Evolutionary conservation across 352 stramenopile species (phyloP).

Genomic region (Phytopythium kandeliae): DNA sequence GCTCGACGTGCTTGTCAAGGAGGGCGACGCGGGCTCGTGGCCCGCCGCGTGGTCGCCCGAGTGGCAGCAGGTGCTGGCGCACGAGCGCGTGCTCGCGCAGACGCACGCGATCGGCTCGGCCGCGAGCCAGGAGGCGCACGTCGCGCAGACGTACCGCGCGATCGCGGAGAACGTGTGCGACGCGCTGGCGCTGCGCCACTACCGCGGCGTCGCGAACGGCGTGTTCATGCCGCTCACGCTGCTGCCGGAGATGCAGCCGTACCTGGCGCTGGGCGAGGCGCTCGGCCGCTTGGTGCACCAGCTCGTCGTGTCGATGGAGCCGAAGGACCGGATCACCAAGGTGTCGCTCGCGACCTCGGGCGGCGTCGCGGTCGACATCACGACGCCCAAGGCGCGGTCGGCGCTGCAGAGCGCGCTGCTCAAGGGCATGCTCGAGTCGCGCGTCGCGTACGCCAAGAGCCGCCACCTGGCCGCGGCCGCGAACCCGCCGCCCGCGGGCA

Average conservation of each 20-base stretch:
- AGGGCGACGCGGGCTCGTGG: constrained; percentile 2
- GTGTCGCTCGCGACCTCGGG: constrained; percentile 58
- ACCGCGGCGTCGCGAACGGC: constrained; percentile 74
- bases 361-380: constrained; percentile 71
- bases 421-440: constrained; percentile 64
- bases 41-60: constrained; percentile 18
- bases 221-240: constrained; percentile 80
- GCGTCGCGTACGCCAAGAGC: not conserved
- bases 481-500: constrained; percentile 10
- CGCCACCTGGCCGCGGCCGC: not conserved
- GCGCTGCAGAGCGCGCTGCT: constrained; percentile 68
- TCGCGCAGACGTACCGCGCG: constrained; percentile 59
- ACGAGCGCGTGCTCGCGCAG: constrained; percentile 85
- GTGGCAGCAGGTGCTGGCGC: constrained; percentile 71
- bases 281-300: constrained; percentile 70
- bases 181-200: constrained; percentile 61
- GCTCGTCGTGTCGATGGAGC: constrained; percentile 52
- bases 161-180: constrained; percentile 79
- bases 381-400: constrained; percentile 60
- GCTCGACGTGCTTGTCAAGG: constrained; percentile 62
- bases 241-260: constrained; percentile 77
- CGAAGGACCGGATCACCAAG: constrained; percentile 58
- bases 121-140: constrained; percentile 75
- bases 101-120: constrained; percentile 88
- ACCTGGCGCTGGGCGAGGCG: constrained; percentile 61